These are phyloP conservation scores for Melampsora larici-populina DNA, from an alignment of 1,284 basidiomycete species.

Conservation along the genomic window DNA sequence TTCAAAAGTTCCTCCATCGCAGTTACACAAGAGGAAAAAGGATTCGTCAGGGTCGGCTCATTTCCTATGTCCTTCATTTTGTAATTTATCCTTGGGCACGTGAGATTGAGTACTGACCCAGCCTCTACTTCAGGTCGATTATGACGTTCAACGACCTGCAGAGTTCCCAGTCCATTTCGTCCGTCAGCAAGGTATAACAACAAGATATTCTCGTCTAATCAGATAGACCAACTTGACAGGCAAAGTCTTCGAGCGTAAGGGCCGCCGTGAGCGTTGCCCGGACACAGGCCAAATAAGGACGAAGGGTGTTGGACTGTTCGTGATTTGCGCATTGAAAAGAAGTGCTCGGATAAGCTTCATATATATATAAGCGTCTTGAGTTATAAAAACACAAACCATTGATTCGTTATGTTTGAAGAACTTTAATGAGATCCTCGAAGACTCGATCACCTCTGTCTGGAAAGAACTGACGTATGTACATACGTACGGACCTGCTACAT, in stretches of 20 bases:
- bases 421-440: no score
- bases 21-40: not conserved
- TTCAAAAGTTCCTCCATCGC: slow-evolving; percentile 51
- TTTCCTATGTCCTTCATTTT: not conserved
- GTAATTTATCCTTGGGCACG: not conserved
- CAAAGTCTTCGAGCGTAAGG: slow-evolving; percentile 93
- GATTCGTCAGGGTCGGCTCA: slow-evolving; percentile 12
- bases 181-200: no score
- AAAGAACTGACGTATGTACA: no score
- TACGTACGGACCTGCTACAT: no score
- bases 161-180: not conserved
- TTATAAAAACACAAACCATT: no score
- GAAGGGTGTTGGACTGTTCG: slow-evolving; percentile 64
- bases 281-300: slow-evolving; percentile 94
- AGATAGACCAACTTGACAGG: slow-evolving; percentile 70
- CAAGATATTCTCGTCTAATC: slow-evolving; percentile 1
- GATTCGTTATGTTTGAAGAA: no score
- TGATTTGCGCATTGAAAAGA: slow-evolving; percentile 19
- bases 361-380: no score
- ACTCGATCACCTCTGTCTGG: no score
- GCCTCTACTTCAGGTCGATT: slow-evolving; percentile 93
- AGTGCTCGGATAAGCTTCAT: not conserved
- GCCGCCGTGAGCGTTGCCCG: slow-evolving; percentile 95
- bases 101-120: slow-evolving; percentile 59
- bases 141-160: slow-evolving; percentile 85